Base-by-base conservation (phyloP, 2,329 filamentous ascomycete species). In the Myriangium duriaei region DNA sequence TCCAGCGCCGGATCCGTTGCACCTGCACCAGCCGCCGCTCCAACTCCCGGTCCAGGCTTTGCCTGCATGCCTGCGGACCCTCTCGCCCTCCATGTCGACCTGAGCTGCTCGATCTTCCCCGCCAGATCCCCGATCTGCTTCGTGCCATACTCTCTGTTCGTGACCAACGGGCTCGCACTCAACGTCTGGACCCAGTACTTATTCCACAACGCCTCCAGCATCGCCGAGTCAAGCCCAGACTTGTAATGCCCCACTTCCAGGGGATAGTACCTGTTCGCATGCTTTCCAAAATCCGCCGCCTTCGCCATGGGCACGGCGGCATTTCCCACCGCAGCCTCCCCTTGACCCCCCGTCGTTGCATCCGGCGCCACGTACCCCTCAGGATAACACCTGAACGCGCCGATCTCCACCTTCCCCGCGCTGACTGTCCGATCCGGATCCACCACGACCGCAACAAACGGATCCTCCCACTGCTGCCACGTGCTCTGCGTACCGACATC, bases 171-270 rank as follows among this genome's bases (percentile, higher is more conserved):
- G 49, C 78, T 91, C 51, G 93, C 84, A 19, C 85, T 92, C 13
- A 98, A 72, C 4, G 91, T 98, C 54, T 92, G 83, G 21, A 95
- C 87, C 91, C 86, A 94, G 68, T 98, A 98, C 61, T 96, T 96
- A 67, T 95, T 94, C 91, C 91, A 96, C 18, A 98, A 68, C 36
- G 85, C 72, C 53, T 92, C 84, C 4, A 98, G 69, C 15, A 98
- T 70, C 50, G 86, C 81, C 2, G 78, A 72, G 61, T 98, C 91
- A 17, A 98, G 77, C 0, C 81, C 81, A 46, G 83, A 91, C 65
- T 96, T 96, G 71, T 85, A 98, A 61, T 93, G 85, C 19, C 85
- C 85, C 11, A 96, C 82, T 44, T 92, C 82, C 4, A 98, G 72
- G 11, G 81, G 71, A 61, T 98, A 98, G 65, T 98, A 98, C 39